Evolutionary conservation across 169 alveolate species (phyloP).

Genomic region (Babesia sp.): DNA sequence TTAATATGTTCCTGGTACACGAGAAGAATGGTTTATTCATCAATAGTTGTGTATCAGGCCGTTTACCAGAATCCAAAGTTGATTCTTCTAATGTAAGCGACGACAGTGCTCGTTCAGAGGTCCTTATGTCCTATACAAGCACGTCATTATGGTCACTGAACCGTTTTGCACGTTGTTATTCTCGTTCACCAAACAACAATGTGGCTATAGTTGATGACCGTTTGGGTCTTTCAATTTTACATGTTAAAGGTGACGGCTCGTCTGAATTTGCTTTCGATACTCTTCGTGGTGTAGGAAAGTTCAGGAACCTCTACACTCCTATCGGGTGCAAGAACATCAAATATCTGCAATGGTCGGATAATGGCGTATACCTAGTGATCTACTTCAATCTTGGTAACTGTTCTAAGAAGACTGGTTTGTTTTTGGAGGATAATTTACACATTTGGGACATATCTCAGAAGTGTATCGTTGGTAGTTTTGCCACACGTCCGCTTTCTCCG

Average conservation of each 20-base stretch:
- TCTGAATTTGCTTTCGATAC: constrained; percentile 58
- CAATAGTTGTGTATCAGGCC: constrained; percentile 41
- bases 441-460: constrained; percentile 64
- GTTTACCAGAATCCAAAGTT: background rate
- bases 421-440: constrained; percentile 63
- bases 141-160: constrained; percentile 53
- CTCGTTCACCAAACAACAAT: constrained; percentile 51
- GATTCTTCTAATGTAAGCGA: background rate
- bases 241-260: constrained; percentile 5
- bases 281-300: constrained; percentile 67
- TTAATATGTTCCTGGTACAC: constrained; percentile 63
- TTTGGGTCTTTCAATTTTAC: constrained; percentile 55
- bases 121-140: background rate
- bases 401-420: constrained; percentile 53
- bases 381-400: constrained; percentile 57
- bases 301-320: constrained; percentile 62
- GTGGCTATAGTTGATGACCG: constrained; percentile 66
- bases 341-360: constrained; percentile 66
- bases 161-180: constrained; percentile 54
- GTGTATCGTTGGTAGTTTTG: constrained; percentile 54
- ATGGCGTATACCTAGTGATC: constrained; percentile 57
- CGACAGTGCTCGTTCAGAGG: constrained; percentile 26
- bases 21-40: constrained; percentile 57
- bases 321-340: constrained; percentile 67
- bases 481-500: constrained; percentile 58